phyloP scores from a whole-genome alignment of 1,139 yeast genomes.

The Candida albicans region DNA sequence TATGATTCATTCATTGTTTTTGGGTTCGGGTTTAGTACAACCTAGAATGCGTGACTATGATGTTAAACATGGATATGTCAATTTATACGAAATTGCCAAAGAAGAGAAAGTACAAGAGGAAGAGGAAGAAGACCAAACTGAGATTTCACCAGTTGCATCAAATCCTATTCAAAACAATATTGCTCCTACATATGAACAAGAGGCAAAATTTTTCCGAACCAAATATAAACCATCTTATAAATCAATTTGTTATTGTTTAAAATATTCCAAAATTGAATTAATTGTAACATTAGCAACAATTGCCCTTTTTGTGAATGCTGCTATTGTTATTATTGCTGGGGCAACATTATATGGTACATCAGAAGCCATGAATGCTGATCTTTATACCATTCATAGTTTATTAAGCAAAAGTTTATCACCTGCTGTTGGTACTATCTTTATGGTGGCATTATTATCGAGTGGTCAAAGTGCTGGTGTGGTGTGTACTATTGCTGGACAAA shows the following conservation, averaged over 20 bases:
- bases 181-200: slow-evolving; percentile 19
- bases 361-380: slow-evolving; percentile 70
- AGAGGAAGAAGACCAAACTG: not conserved
- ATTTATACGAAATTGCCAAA: slow-evolving; percentile 20
- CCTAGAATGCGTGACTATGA: slow-evolving; percentile 70
- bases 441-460: slow-evolving; percentile 69
- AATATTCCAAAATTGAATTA: slow-evolving; percentile 65
- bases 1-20: slow-evolving; percentile 77
- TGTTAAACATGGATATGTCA: slow-evolving; percentile 47
- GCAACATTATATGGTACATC: slow-evolving; percentile 65
- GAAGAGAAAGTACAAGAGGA: not conserved
- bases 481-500: slow-evolving; percentile 85
- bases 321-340: slow-evolving; percentile 76
- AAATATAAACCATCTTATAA: slow-evolving; percentile 62
- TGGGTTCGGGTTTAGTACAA: slow-evolving; percentile 77
- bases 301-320: slow-evolving; percentile 77
- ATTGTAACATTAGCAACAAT: slow-evolving; percentile 66
- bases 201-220: slow-evolving; percentile 35
- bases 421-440: slow-evolving; percentile 74
- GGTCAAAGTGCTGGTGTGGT: slow-evolving; percentile 87
- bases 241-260: slow-evolving; percentile 67
- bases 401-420: slow-evolving; percentile 60
- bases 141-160: not conserved
- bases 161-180: slow-evolving; percentile 3
- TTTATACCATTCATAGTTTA: slow-evolving; percentile 66